Conservation (phyloP, 192 early-diverging fungal species). For the Backusella macrospora region DNA sequence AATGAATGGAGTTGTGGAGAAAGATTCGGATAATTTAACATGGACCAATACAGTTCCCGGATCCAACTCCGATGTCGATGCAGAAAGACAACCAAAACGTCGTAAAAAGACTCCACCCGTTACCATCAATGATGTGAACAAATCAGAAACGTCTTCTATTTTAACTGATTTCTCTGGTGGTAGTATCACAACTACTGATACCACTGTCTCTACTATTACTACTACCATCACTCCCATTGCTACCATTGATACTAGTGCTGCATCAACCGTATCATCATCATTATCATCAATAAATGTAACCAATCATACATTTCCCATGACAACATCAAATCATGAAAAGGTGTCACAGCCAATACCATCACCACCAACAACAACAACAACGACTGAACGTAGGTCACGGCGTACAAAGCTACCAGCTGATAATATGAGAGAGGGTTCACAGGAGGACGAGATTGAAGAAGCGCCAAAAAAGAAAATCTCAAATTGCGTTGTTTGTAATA, state of each 20-base stretch:
- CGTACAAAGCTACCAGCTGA: slow-evolving; percentile 11
- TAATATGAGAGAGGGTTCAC: too few relatives aligned
- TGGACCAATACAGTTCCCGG: slow-evolving; percentile 3
- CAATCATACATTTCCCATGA: too few relatives aligned
- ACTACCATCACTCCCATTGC: too few relatives aligned
- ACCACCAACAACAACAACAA: too few relatives aligned
- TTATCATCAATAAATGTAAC: too few relatives aligned
- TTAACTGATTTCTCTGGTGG: not conserved
- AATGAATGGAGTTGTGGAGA: not conserved
- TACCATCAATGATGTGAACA: not conserved
- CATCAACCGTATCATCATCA: too few relatives aligned
- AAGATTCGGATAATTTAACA: slow-evolving; percentile 7
- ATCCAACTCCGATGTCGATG: slow-evolving; percentile 1
- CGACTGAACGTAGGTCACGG: slow-evolving; percentile 6
- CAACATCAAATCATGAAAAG: not conserved
- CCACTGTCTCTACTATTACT: not conserved
- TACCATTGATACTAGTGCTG: not conserved
- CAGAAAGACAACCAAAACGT: slow-evolving; percentile 11
- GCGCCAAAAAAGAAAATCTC: slow-evolving; percentile 9
- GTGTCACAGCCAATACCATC: not conserved
- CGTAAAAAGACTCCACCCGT: not conserved
- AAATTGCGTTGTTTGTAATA: slow-evolving; percentile 1
- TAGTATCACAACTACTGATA: not conserved
- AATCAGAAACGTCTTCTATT: not conserved
- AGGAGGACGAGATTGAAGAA: slow-evolving; percentile 7